Evolutionary conservation across 2,329 filamentous ascomycete species (phyloP).

Genomic region (Ophiostoma quercus): DNA sequence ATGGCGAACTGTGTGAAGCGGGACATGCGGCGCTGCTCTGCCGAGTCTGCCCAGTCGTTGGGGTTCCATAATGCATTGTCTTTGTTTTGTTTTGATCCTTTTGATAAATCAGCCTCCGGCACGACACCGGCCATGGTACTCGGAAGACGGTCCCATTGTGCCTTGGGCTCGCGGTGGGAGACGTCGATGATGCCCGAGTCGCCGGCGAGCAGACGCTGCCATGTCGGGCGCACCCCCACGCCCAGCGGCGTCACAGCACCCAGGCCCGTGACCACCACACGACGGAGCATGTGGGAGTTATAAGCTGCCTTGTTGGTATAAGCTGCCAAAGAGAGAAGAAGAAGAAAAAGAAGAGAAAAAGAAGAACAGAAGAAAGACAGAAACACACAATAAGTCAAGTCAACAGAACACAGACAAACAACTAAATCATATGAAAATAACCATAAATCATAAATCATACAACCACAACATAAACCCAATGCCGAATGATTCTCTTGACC

Average conservation of each 20-base stretch:
- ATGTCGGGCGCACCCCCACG: conserved; percentile 70
- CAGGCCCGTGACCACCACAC: conserved; percentile 78
- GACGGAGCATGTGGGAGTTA: conserved; percentile 41
- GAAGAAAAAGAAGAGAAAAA: background rate
- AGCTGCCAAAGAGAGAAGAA: no score
- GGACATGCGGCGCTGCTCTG: conserved; percentile 74
- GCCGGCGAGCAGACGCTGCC: conserved; percentile 73
- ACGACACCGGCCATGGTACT: conserved; percentile 83
- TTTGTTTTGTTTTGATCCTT: conserved; percentile 29
- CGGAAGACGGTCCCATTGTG: conserved; percentile 64
- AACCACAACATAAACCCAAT: background rate
- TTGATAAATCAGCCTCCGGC: conserved; percentile 39
- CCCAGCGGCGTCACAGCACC: conserved; percentile 80
- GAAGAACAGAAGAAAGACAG: background rate
- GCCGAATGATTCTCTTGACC: background rate
- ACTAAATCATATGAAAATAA: background rate
- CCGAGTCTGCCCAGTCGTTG: conserved; percentile 49
- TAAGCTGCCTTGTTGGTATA: no score
- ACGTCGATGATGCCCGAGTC: conserved; percentile 77
- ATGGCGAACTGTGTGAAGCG: conserved; percentile 87
- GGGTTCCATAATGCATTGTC: conserved; percentile 45
- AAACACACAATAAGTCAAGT: no score
- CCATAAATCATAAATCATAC: background rate
- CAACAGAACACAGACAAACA: background rate
- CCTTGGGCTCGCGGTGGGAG: conserved; percentile 51